These are phyloP conservation scores for Fusarium irregulare DNA, from an alignment of 2,329 filamentous ascomycete species.

Conservation along the genomic window DNA sequence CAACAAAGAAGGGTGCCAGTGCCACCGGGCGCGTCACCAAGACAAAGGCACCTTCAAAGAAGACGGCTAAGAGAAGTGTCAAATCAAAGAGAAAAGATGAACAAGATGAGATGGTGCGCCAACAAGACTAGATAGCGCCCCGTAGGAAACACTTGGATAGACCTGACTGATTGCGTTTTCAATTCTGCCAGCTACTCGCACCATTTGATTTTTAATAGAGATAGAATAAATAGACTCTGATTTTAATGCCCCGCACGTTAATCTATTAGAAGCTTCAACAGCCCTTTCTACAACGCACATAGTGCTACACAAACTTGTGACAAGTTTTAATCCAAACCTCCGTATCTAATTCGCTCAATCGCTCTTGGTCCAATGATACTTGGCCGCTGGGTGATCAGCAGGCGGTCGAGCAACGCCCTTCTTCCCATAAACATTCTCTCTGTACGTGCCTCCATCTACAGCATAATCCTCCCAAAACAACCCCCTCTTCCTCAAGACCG, in stretches of 20 bases:
- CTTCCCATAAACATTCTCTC: conserved; percentile 68
- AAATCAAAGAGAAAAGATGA: not conserved
- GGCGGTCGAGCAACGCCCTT: not conserved
- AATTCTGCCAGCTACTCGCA: not conserved
- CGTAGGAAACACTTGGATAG: not conserved
- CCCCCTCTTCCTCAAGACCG: conserved; percentile 70
- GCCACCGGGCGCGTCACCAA: not conserved
- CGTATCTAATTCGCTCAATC: not conserved
- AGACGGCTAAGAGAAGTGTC: not conserved
- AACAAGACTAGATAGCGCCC: not conserved
- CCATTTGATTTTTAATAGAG: not conserved
- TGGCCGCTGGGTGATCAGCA: not conserved
- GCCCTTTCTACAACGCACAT: too few relatives aligned
- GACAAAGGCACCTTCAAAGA: not conserved
- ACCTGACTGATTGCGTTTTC: not conserved
- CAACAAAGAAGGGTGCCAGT: not conserved
- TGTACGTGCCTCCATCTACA: conserved; percentile 67
- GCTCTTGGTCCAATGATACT: not conserved
- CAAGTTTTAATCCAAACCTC: not conserved
- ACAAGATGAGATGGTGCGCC: not conserved
- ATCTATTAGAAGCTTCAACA: not conserved
- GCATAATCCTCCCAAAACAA: conserved; percentile 67
- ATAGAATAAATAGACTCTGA: not conserved
- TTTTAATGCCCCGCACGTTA: not conserved
- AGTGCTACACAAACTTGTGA: too few relatives aligned